phyloP scores from a whole-genome alignment of 176 grass and related monocot genomes.

The Oryza glaberrima region DNA sequence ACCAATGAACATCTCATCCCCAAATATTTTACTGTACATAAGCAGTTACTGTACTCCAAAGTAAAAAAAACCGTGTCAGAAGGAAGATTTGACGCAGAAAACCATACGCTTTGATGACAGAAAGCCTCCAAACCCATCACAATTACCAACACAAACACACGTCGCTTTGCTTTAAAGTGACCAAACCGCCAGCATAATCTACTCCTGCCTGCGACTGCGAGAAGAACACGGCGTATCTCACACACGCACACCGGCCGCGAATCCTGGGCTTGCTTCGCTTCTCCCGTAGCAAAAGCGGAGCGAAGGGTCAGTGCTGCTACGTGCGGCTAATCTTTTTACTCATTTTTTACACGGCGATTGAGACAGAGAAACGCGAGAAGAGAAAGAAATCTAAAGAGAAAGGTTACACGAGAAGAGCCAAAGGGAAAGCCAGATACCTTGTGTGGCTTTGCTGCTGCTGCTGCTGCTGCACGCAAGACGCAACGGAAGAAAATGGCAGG shows the following conservation, averaged over 20 bases:
- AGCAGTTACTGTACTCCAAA: neutral
- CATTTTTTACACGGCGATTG: neutral
- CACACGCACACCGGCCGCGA: conserved; percentile 12
- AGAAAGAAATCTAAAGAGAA: conserved; percentile 25
- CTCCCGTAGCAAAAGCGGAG: neutral
- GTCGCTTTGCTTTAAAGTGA: neutral
- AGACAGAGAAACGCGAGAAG: neutral
- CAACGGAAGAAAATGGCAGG: neutral
- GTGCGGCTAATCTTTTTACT: conserved; percentile 26
- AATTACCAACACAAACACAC: conserved; percentile 29
- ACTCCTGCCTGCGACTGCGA: too few species aligned
- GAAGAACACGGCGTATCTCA: neutral
- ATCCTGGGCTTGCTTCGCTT: conserved; percentile 24
- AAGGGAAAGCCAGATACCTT: neutral
- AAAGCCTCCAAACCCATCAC: conserved; percentile 2
- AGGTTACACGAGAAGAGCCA: neutral
- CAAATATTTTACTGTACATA: neutral
- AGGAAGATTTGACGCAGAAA: conserved; percentile 47
- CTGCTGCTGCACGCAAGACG: neutral
- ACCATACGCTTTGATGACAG: conserved; percentile 23
- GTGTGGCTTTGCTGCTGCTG: neutral
- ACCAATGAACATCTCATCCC: neutral
- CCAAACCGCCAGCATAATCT: neutral
- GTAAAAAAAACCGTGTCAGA: neutral
- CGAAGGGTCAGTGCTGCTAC: neutral